phyloP scores from a whole-genome alignment of 192 early-diverging fungal genomes.

The Podila minutissima region DNA sequence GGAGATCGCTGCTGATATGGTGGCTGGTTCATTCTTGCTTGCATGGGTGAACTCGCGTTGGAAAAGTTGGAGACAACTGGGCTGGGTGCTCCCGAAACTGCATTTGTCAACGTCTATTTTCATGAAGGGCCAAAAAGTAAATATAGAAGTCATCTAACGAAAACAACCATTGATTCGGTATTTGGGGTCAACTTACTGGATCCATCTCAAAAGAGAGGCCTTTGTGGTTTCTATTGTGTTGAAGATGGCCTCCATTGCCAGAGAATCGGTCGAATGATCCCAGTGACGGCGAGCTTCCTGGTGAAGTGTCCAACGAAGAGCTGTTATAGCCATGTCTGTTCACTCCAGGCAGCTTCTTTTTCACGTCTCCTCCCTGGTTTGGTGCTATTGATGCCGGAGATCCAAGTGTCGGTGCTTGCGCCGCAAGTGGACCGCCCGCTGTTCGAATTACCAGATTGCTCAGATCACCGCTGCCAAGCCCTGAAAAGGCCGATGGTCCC shows the following conservation, averaged over 20 bases:
- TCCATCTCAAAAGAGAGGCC: conserved; percentile 25
- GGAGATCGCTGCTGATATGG: conserved; percentile 24
- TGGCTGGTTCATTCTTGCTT: conserved; percentile 13
- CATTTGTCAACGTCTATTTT: not conserved
- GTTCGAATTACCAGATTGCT: conserved; percentile 39
- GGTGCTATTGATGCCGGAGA: conserved; percentile 4
- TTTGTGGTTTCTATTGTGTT: conserved; percentile 15
- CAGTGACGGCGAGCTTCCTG: conserved; percentile 4
- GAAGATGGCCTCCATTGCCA: conserved; percentile 7
- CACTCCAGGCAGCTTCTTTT: conserved; percentile 38
- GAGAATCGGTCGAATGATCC: conserved; percentile 14
- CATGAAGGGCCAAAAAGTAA: not conserved
- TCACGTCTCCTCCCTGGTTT: conserved; percentile 14
- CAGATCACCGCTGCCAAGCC: conserved; percentile 18
- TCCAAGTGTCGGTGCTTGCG: conserved; percentile 1
- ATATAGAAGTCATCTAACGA: not conserved
- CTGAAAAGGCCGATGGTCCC: not conserved
- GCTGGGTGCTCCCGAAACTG: conserved; percentile 12
- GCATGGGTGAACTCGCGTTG: conserved; percentile 22
- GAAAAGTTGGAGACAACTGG: conserved; percentile 16
- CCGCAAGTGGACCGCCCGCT: conserved; percentile 11
- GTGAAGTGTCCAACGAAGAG: not conserved
- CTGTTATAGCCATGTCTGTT: conserved; percentile 20
- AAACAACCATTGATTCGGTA: not conserved
- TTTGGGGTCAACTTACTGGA: conserved; percentile 5